Base-by-base conservation (phyloP, 2,329 filamentous ascomycete species). In the Ophiostoma piceae region DNA sequence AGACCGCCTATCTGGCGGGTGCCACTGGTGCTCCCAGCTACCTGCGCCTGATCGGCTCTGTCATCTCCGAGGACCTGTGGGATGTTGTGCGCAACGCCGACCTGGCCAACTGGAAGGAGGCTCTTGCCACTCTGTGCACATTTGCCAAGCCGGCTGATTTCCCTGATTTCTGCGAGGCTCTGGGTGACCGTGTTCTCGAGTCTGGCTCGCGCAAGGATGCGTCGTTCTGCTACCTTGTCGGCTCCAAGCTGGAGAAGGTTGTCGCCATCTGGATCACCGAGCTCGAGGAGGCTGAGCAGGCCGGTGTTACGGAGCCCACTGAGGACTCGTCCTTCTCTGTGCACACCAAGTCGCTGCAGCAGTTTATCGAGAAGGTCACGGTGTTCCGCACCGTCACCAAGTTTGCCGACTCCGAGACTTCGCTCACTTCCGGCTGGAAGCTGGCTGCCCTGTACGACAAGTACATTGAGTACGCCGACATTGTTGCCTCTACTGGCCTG, bases 51-150 rank as follows among this genome's bases (percentile, higher is more conserved):
- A 84, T 99, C 69, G 90, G 92, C 68, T 97, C 94, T 6, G 92
- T 99, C 68, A 94, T 97, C 70, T 89, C 91, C 72, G 98, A 98
- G 84, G 97, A 99, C 76, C 85, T 99, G 1, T 98, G 94, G 95
- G 95, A 99, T 80, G 87, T 98, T 65, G 95, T 98, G 8, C 92
- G 98, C 81, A 99, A 99, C 76, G 95, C 94, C 8, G 92, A 97
- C 76, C 82, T 99, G 65, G 85, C 86, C 68, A 91, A 95, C 80
- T 99, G 95, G 96, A 98, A 96, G 81, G 95, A 98, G 79, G 90
- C 94, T 2, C 96, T 99, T 91, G 94, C 92, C 37, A 91, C 94
- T 0, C 83, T 99, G 69, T 99, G 95, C 85, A 98, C 95, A 0
- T 99, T 94, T 79, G 95, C 95, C 0, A 90, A 96, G 73, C 90